Percentiles rank a stretch among this genome's conserved stretches.
Evolutionary conservation across 768 basidiomycete species (phyloP).

Genomic region (Termitomyces sp.): DNA sequence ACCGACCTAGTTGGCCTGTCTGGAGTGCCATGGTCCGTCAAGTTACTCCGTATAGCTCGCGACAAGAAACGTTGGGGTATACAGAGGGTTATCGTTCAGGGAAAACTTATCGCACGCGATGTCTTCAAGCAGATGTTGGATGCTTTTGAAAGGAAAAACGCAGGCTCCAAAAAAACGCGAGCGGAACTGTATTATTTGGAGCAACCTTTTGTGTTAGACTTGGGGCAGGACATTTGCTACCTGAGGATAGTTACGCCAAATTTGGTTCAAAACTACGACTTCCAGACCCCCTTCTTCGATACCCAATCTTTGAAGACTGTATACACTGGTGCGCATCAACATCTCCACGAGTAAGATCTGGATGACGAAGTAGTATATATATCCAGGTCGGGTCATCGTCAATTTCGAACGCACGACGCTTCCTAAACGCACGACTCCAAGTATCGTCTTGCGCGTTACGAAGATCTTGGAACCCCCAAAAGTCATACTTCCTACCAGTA

Average conservation of each 20-base stretch:
- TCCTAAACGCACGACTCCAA: background rate
- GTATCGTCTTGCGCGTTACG: background rate
- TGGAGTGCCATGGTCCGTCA: background rate
- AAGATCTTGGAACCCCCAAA: background rate
- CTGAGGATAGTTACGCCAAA: background rate
- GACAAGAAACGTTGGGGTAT: background rate
- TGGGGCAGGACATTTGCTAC: background rate
- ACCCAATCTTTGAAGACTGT: background rate
- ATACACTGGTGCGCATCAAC: background rate
- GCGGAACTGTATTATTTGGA: background rate
- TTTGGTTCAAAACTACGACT: background rate
- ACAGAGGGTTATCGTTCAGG: background rate
- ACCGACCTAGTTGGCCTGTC: background rate
- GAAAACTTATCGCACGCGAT: background rate
- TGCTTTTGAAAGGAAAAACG: background rate
- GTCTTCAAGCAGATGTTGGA: background rate
- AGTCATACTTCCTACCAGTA: background rate
- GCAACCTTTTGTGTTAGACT: background rate
- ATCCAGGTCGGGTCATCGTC: background rate
- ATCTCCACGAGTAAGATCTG: background rate
- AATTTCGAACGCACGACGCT: background rate
- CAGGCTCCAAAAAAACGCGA: background rate
- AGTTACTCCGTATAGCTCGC: background rate
- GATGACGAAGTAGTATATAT: background rate
- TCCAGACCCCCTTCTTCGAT: background rate